These are phyloP conservation scores for Trichoderma oligosporum DNA, from an alignment of 2,329 filamentous ascomycete species.

Conservation along the genomic window DNA sequence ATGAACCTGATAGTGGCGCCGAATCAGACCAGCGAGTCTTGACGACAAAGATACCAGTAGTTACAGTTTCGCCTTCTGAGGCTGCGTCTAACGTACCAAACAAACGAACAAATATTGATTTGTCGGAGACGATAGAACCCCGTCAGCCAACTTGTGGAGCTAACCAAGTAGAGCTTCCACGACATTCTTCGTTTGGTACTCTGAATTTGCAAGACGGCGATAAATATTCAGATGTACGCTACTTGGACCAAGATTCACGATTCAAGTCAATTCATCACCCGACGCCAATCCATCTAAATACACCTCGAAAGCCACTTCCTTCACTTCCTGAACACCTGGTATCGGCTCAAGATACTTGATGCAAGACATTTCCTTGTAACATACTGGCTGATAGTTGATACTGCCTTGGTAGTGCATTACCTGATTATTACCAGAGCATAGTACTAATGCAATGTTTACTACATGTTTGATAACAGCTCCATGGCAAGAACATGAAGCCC, in stretches of 20 bases:
- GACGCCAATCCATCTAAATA: constrained; percentile 19
- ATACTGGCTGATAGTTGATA: constrained; percentile 8
- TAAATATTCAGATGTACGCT: constrained; percentile 14
- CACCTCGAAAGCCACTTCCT: constrained; percentile 41
- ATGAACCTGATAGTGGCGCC: background rate
- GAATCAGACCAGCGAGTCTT: background rate
- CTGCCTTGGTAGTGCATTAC: background rate
- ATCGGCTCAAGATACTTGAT: background rate
- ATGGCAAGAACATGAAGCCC: constrained; percentile 4
- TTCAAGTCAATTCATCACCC: background rate
- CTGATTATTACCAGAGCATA: background rate
- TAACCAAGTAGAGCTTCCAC: constrained; percentile 23
- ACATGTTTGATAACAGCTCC: background rate
- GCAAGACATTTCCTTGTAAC: background rate
- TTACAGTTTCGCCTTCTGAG: background rate
- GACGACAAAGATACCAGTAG: background rate
- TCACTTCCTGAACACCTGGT: constrained; percentile 25
- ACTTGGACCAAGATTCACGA: constrained; percentile 1
- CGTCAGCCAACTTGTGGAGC: background rate
- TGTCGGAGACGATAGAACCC: background rate
- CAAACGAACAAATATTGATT: background rate
- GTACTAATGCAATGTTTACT: background rate
- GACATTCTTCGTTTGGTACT: constrained; percentile 29
- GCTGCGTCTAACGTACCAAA: background rate
- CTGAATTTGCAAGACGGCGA: constrained; percentile 23